Evolutionary conservation across 306 rosid species (phyloP), one percentile per base, ranked within the genome.

Genomic region (Coriaria nepalensis): DNA sequence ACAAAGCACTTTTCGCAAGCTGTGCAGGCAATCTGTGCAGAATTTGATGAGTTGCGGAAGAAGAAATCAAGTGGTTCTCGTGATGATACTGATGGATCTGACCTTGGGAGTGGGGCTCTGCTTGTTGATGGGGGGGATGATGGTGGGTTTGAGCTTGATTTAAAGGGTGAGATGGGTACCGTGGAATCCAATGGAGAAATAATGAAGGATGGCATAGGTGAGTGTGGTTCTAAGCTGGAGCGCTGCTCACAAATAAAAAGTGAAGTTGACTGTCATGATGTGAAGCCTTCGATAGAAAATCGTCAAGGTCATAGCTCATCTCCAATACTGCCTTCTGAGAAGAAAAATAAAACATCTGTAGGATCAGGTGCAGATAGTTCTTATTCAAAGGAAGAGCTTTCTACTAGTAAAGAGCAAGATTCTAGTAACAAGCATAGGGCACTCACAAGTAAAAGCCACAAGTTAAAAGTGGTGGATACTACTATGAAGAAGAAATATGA

Each of bases 1-100:
- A 49, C 96, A 34, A 92, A 73, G 73, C 50, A 46, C 59, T 92
- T 92, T 59, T 6, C 87, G 49, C 94, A 85, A 68, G 98, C 98
- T 36, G 92, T 92, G 76, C 75, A 80, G 72, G 93, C 85, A 69
- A 92, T 92, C 35, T 85, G 86, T 48, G 69, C 67, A 53, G 94
- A 75, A 15, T 92, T 92, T 75, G 94, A 92, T 59, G 93, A 79
- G 69, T 63, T 71, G 10, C 71, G 77, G 67, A 77, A 65, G 50
- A 82, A 67, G 62, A 79, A 67, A 43, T 61, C 70, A 37, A 57
- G 86, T 77, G 71, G 72, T 69, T 67, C 66, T 68, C 63, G 69
- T 37, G 82, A 66, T 45, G 87, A 71, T 66, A 69, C 73, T 7
- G 86, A 85, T 59, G 69, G 73, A 63, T 74, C 81, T 43, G 76